A percentile compares a stretch with the other conserved stretches of the same genome.
These are phyloP conservation scores for Pythium graminicola DNA, from an alignment of 352 stramenopile species.

Conservation along the genomic window DNA sequence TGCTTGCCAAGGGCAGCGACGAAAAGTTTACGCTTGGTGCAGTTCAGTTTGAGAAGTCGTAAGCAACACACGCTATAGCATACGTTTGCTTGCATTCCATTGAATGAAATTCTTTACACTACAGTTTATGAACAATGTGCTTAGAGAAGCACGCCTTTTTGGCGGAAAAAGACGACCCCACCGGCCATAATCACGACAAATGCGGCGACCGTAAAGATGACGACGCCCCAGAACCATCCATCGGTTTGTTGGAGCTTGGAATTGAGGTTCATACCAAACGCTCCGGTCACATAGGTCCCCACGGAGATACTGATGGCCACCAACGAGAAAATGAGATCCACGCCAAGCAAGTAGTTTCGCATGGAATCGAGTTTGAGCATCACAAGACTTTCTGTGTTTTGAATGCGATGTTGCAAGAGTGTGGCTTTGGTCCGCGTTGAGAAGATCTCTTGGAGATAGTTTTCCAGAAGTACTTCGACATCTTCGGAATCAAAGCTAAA, in stretches of 20 bases:
- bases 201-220: constrained; percentile 31
- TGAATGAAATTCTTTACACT: not conserved
- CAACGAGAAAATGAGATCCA: constrained; percentile 72
- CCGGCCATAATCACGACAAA: constrained; percentile 40
- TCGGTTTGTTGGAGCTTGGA: constrained; percentile 36
- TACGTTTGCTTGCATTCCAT: not conserved
- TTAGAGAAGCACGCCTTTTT: constrained; percentile 40
- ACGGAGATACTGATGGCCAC: constrained; percentile 56
- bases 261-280: constrained; percentile 70
- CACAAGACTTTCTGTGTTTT: constrained; percentile 70
- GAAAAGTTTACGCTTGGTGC: constrained; percentile 79
- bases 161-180: constrained; percentile 54
- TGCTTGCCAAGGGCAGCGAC: constrained; percentile 68
- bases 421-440: constrained; percentile 63
- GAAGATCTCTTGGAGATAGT: constrained; percentile 76
- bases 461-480: constrained; percentile 66
- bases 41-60: constrained; percentile 75
- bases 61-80: constrained; percentile 6
- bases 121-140: not conserved
- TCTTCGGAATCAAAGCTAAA: constrained; percentile 69
- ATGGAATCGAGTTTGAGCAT: constrained; percentile 76
- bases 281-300: constrained; percentile 52
- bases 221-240: constrained; percentile 62
- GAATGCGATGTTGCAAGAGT: constrained; percentile 63
- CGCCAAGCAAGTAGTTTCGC: constrained; percentile 69